phyloP scores from a whole-genome alignment of 305 asterid genomes.

The Lippia alba region DNA sequence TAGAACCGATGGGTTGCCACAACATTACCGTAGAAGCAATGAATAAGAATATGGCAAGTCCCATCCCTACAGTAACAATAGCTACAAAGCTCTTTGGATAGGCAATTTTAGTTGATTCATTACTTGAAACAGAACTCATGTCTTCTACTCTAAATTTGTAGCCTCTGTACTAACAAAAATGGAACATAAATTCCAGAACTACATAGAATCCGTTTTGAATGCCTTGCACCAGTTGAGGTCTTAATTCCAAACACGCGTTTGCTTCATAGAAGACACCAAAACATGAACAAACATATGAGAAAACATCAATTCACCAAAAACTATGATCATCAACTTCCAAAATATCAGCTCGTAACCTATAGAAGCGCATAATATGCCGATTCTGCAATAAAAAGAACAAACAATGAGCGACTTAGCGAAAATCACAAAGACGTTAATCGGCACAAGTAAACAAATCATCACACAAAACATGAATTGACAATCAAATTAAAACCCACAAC shows the following conservation, averaged over 20 bases:
- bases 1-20: conserved; percentile 48
- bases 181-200: conserved; percentile 3
- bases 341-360: too few relatives aligned
- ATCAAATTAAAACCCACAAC: neutral
- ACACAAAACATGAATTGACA: neutral
- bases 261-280: neutral
- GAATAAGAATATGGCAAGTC: conserved; percentile 54
- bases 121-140: conserved; percentile 39
- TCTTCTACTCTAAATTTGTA: conserved; percentile 32
- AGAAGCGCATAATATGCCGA: neutral
- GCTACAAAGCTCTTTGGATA: conserved; percentile 51
- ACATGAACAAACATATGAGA: neutral
- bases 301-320: conserved; percentile 8
- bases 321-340: neutral
- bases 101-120: conserved; percentile 36
- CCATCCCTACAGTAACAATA: conserved; percentile 49
- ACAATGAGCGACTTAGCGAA: neutral
- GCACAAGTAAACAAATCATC: neutral
- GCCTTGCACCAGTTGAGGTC: neutral
- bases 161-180: conserved; percentile 15
- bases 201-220: neutral
- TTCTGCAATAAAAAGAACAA: neutral
- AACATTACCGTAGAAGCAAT: conserved; percentile 54
- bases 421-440: neutral
- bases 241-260: neutral